Base-by-base conservation (phyloP, 2,329 filamentous ascomycete species). In the Exophiala oligosperma region DNA sequence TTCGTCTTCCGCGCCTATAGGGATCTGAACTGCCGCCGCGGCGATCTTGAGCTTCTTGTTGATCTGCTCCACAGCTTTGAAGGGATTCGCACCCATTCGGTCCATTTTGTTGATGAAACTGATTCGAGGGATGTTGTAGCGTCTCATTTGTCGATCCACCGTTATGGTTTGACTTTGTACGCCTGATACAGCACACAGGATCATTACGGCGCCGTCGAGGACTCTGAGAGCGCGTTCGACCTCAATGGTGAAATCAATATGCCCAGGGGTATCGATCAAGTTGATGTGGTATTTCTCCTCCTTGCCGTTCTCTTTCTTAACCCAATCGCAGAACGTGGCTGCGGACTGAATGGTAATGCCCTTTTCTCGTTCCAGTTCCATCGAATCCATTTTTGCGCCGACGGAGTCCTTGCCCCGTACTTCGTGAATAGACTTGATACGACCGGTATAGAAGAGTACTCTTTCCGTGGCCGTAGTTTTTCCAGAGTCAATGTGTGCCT, bases 91-190 rank as follows among this genome's bases (percentile, higher is more conserved):
- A 60, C 94, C 94, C 89, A 97, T 97, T 65, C 94, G 89, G 72
- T 99, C 94, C 93, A 99, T 97, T 83, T 99, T 99, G 81, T 99
- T 99, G 73, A 99, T 86, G 71, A 99, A 99, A 54, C 90, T 96
- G 73, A 99, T 87, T 68, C 94, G 85, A 61, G 94, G 94, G 63
- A 99, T 88, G 72, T 97, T 93, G 81, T 99, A 99, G 67, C 94
- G 87, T 80, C 92, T 91, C 94, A 99, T 99, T 79, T 99, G 94
- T 68, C 94, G 85, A 75, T 99, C 92, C 64, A 99, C 94, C 1
- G 94, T 99, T 68, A 97, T 97, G 21, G 94, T 99, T 78, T 99
- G 94, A 72, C 89, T 93, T 77, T 99, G 94, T 35, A 99, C 94
- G 72, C 94, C 94, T 69, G 91, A 96, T 61, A 97, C 94, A 62